Base-by-base conservation (phyloP, 305 asterid species). In the Plantago rigida region DNA sequence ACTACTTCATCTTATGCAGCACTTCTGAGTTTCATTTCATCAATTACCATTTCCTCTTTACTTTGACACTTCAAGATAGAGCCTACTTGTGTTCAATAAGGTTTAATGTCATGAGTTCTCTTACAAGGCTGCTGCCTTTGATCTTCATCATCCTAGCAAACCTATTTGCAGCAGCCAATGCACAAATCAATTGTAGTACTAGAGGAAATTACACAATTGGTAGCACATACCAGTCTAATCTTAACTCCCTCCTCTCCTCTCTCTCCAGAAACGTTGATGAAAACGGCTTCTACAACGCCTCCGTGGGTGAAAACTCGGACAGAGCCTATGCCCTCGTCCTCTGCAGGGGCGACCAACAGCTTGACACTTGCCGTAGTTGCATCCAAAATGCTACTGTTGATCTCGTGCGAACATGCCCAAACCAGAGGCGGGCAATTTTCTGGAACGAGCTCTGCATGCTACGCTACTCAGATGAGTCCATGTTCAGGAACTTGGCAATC, bases 361-460 rank as follows among this genome's bases (percentile, higher is more conserved):
- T 65, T 6, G n/a, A 47, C 14, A 46, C 24, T 1, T 72, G 91
- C 19, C 72, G 67, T 13, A 26, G 12, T 0, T 84, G 85, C 12
- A 66, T 75, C 13, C 22, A 47, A 2, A 6, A 51, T 65, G 2
- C 15, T 47, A 69, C 64, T 24, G 76, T 67, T 2, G 15, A 47
- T 1, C 0, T 75, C 29, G 64, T 54, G 70, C 63, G 9, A 8
- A 8, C 10, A 36, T 36, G 86, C n/a, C 70, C 69, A 1, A 28
- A 50, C 29, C 24, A 52, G 3, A 74, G 47, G 15, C 3, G 6
- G 0, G 79, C 65, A 0, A 34, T 48, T 14, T 8, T 66, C 26
- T 77, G 84, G 83, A 59, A 68, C 49, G 72, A 73, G 15, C 1
- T 47, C 1, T 77, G 87, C 60, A 59, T 73, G 71, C 3, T 73